Evolutionary conservation across 2,329 filamentous ascomycete species (phyloP), one percentile per base, ranked within the genome.

Genomic region (Dothiorella sarmentorum): DNA sequence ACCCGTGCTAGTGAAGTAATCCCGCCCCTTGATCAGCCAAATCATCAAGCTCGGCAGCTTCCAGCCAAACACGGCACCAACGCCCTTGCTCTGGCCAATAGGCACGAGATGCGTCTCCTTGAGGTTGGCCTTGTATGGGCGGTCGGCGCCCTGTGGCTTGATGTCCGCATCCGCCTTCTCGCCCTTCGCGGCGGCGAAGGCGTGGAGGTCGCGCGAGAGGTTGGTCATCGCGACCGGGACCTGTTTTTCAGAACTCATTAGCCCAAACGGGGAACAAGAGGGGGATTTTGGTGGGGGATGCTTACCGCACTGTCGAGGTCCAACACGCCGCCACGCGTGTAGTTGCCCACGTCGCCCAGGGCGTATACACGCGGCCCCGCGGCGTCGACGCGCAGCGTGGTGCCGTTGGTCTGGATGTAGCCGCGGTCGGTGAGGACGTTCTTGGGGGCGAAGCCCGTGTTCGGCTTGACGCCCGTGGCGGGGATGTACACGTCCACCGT

Each of bases 171-270:
- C 45, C 9, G 29, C 18, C 47, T 59, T 59, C 45, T 59, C 57
- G 11, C 31, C 55, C 3, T 17, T 24, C 5, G 55, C 42, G 4
- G 43, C 22, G 26, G 57, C 45, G 58, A 61, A 72, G 11, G 67
- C 65, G 2, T 77, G 63, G 33, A 82, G 62, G 59, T 82, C 79
- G 47, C 76, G 72, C 60, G 75, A 73, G n/a, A 83, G 64, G 61
- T 80, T 81, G 4, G 72, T 70, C 20, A 68, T 67, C 3, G 77
- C 59, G 3, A 76, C 72, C 1, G 78, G 74, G 0, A 79, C 24
- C 49, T 53, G 22, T 29, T 7, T 3, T 13, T 3, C 9, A 7
- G 7, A 15, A 29, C 7, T 22, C 24, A 38, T 20, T 26, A 18
- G n/a, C 18, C 31, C 17, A 13, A n/a, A 20, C 11, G 18, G 17